Evolutionary conservation across 768 basidiomycete genomes (phyloP), one percentile per base, ranked within the genome.

Genomic region (Astraeus odoratus): DNA sequence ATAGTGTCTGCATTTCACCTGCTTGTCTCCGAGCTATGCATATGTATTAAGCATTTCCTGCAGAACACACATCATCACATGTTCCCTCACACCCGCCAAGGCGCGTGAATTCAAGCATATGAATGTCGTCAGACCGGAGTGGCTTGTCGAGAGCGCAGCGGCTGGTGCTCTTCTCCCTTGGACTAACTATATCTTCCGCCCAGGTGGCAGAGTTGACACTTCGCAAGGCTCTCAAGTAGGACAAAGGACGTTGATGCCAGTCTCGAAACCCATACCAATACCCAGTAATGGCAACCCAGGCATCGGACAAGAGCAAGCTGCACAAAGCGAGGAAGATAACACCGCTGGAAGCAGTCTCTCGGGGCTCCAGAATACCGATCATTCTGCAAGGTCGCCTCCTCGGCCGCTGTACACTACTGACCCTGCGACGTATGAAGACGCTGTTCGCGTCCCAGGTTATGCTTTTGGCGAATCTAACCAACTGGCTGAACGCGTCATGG

Each of bases 21-120:
- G 3, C n/a, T 35, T 41, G 24, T 41, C 15, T n/a, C 43, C 18
- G 13, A 15, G 20, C 18, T 1, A 23, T 19, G 16, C 44, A 7
- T 45, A n/a, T 31, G 3, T 15, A 46, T 55, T 34, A 43, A 33
- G 16, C 13, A 24, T 19, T 42, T 27, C 12, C 19, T 23, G 8
- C 55, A 90, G 88, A 24, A 95, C 93, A 0, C 93, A 96, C 60
- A 83, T 99, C 54, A 71, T 99, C 40, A 95, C 96, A 3, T 86
- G 84, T 51, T 86, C 88, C 25, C 75, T 99, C 35, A 97, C 95
- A 0, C 84, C 90, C 0, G 80, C 82, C 33, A 99, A 98, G 66
- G 76, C 91, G 35, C 78, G 77, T 18, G 92, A 95, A 55, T 97
- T 93, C 64, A 77, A 83, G 61, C 64, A 83, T 33, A 86, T 95